Conservation (phyloP, 2,329 filamentous ascomycete species). For the Meredithiella fracta region DNA sequence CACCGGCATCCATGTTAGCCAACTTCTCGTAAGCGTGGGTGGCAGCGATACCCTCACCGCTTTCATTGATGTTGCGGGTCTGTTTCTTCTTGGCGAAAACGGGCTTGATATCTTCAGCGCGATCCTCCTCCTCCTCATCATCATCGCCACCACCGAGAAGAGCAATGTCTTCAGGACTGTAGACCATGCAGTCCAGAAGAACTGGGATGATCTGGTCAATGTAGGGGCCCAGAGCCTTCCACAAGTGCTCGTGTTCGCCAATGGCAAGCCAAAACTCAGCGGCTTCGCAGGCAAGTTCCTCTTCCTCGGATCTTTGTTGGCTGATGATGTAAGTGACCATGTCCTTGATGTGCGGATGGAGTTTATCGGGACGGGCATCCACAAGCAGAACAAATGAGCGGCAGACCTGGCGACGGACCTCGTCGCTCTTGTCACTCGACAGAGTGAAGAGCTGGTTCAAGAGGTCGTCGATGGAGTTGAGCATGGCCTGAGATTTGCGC, state of each 20-base stretch:
- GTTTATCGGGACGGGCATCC: slow-evolving; percentile 76
- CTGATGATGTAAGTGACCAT: slow-evolving; percentile 85
- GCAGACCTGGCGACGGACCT: slow-evolving; percentile 85
- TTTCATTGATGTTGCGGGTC: slow-evolving; percentile 34
- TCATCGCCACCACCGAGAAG: slow-evolving; percentile 69
- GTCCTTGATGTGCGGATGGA: slow-evolving; percentile 71
- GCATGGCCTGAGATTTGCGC: slow-evolving; percentile 64
- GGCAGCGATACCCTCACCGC: slow-evolving; percentile 23
- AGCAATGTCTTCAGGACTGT: slow-evolving; percentile 82
- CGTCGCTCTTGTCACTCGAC: slow-evolving; percentile 56
- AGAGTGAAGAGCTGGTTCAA: slow-evolving; percentile 71
- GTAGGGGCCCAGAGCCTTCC: slow-evolving; percentile 59
- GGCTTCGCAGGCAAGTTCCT: slow-evolving; percentile 81
- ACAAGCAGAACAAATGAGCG: slow-evolving; percentile 84
- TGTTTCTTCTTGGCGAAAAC: slow-evolving; percentile 63
- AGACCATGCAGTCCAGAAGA: slow-evolving; percentile 86
- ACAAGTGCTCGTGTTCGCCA: slow-evolving; percentile 70
- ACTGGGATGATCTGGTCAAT: slow-evolving; percentile 78
- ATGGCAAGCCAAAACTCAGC: slow-evolving; percentile 96
- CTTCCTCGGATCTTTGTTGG: slow-evolving; percentile 76
- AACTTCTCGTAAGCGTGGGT: slow-evolving; percentile 33
- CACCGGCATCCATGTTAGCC: slow-evolving; percentile 37
- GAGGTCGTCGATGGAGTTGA: slow-evolving; percentile 65
- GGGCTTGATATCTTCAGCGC: slow-evolving; percentile 79
- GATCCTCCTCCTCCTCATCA: slow-evolving; percentile 83